A percentile compares a stretch with the other conserved stretches of the same genome.
Conservation (phyloP, 2,329 filamentous ascomycete genomes). For the Paecilomyces variotii region DNA sequence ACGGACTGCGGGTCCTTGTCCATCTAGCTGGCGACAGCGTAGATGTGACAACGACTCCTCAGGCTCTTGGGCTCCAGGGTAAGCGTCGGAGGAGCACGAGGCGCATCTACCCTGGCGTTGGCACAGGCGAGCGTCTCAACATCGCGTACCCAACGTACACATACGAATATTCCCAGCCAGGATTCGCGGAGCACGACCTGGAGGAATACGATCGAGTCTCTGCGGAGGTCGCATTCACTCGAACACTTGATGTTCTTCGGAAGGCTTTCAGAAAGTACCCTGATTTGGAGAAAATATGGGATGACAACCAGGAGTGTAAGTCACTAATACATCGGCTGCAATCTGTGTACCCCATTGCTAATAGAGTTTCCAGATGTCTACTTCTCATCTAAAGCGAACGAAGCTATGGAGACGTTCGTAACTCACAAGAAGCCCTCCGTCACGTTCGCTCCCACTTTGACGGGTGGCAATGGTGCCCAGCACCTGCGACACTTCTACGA, state of each 20-base stretch:
- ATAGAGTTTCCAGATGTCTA: constrained; percentile 18
- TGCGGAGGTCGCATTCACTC: constrained; percentile 60
- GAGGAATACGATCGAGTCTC: constrained; percentile 59
- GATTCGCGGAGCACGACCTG: constrained; percentile 64
- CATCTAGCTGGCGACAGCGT: constrained; percentile 48
- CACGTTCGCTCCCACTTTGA: constrained; percentile 29
- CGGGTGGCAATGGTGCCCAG: constrained; percentile 34
- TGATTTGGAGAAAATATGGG: constrained; percentile 28
- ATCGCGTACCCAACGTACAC: constrained; percentile 37
- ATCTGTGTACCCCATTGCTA: neutral
- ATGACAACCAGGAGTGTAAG: constrained; percentile 29
- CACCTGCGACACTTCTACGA: constrained; percentile 46
- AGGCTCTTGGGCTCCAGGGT: constrained; percentile 46
- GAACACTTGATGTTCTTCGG: constrained; percentile 53
- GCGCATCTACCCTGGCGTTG: constrained; percentile 43
- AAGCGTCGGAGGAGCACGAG: constrained; percentile 43
- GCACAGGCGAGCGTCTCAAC: constrained; percentile 38
- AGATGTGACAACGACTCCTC: constrained; percentile 42
- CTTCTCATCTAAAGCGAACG: constrained; percentile 21
- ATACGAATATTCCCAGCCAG: constrained; percentile 50
- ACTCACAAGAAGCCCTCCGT: constrained; percentile 20
- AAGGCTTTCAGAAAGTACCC: constrained; percentile 47
- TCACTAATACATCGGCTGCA: neutral
- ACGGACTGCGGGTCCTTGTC: constrained; percentile 42
- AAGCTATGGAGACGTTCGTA: constrained; percentile 24